Evolutionary conservation across 148 eudicot species (phyloP).

Genomic region (Spergularia bocconei): DNA sequence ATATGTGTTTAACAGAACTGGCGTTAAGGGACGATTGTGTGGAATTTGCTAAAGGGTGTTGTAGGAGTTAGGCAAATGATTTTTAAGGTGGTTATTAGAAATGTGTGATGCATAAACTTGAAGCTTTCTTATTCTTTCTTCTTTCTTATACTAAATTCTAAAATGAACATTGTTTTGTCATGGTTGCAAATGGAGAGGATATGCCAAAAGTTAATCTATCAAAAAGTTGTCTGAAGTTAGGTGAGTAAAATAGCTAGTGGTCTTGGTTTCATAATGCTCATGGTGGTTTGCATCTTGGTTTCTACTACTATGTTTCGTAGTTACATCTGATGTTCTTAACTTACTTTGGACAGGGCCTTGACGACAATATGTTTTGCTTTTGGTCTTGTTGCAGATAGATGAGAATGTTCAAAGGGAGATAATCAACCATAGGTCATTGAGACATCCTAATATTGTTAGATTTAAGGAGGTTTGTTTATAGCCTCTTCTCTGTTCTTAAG

Average conservation of each 20-base stretch:
- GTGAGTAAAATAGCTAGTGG: neutral
- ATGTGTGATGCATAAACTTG: neutral
- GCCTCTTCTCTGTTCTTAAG: conserved; percentile 6
- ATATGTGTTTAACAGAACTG: neutral
- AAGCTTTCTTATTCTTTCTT: neutral
- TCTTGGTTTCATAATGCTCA: neutral
- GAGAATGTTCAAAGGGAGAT: conserved; percentile 52
- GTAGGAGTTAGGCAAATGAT: neutral
- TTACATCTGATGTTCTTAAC: neutral
- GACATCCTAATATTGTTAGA: conserved; percentile 51
- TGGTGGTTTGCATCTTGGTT: neutral
- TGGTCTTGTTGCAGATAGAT: conserved; percentile 35
- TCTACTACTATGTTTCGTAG: neutral
- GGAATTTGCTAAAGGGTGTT: neutral
- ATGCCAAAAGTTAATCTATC: too few species aligned
- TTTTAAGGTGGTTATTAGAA: neutral
- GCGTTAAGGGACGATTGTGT: neutral
- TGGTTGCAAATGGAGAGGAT: neutral
- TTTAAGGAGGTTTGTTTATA: conserved; percentile 42
- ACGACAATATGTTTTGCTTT: neutral
- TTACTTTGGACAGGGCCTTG: neutral
- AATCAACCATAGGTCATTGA: conserved; percentile 43
- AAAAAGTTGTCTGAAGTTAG: conserved; percentile 5
- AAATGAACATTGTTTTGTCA: neutral
- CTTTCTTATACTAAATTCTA: neutral